Evolutionary conservation across 2,329 filamentous ascomycete species (phyloP).

Genomic region (Calonectria ilicicola): DNA sequence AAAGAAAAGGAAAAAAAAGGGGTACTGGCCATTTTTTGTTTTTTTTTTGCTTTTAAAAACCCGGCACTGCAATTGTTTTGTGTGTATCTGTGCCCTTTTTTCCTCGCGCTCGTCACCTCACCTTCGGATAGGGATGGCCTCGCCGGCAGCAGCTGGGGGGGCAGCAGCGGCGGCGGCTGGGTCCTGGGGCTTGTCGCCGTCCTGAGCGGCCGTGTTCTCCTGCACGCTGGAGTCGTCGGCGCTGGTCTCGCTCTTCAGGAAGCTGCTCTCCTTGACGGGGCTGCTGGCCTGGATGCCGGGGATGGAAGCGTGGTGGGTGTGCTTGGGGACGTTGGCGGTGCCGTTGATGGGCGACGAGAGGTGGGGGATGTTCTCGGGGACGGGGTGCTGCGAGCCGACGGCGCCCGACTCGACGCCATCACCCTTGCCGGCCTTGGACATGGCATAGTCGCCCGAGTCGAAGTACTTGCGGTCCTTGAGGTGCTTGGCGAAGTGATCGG

Average conservation of each 20-base stretch:
- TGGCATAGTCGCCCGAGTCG: conserved; percentile 94
- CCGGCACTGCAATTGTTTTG: conserved; percentile 4
- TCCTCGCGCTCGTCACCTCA: conserved; percentile 43
- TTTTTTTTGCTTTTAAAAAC: background rate
- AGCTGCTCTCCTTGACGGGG: conserved; percentile 91
- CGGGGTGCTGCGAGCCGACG: conserved; percentile 94
- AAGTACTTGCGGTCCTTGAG: conserved; percentile 99
- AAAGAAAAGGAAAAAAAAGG: background rate
- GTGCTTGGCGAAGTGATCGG: conserved; percentile 97
- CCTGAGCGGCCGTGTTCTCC: background rate
- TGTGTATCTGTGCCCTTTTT: background rate
- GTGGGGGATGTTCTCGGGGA: conserved; percentile 95
- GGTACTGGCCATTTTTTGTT: background rate
- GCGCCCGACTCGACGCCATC: conserved; percentile 93
- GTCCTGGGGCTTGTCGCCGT: conserved; percentile 54
- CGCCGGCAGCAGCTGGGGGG: conserved; percentile 38
- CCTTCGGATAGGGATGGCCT: conserved; percentile 74
- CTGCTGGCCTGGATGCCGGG: conserved; percentile 73
- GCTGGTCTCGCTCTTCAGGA: conserved; percentile 85
- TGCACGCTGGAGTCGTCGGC: conserved; percentile 39
- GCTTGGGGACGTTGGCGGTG: conserved; percentile 50
- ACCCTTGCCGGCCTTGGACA: conserved; percentile 97
- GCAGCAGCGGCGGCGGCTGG: conserved; percentile 35
- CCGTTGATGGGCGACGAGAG: conserved; percentile 74
- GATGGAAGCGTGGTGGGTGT: conserved; percentile 55